Base-by-base conservation (phyloP, 202 grass and related monocot species). In the Schoenoplectus tabernaemontani region DNA sequence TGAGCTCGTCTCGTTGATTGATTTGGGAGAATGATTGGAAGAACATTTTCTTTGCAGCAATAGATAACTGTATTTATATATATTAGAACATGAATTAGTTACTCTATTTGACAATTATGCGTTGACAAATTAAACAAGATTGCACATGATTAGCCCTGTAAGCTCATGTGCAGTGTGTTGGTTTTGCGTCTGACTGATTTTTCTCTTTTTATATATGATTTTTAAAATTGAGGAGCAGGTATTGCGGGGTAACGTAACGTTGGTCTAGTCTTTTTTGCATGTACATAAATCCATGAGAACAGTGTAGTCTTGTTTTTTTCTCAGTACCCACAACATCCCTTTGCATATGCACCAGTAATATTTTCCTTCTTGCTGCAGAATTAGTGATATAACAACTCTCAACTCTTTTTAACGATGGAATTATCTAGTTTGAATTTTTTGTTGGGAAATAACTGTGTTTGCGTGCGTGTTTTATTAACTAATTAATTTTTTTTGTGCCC, bases 121-220 rank as follows among this genome's bases (percentile, higher is more conserved):
- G 42, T 80, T 80, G 78, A 80, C 59, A 53, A 80, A 50, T 66
- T 23, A 60, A 42, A 80, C 59, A 64, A 37, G 41, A 48, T 1
- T 64, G 59, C 78, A 80, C 78, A 80, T 80, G 78, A 59, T 80
- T 64, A 80, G 20, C 59, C 59, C 37, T 66, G 78, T 30, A 66
- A 80, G 30, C 16, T 80, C 78, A 66, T 80, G 78, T 80, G 78
- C 57, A 51, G 60, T 44, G 23, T 65, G 78, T 80, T 80, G 59
- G 78, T 59, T 80, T 80, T 80, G 78, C 59, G 59, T 80, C 12
- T 32, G 13, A 30, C 11, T 65, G 78, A 3, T 22, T 66, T 41
- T 30, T 65, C 42, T 66, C 41, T 65, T 34, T 80, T 80, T 53
- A 33, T 44, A 56, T 36, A 9, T 54, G 51, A 37, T 48, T 80